Conservation (phyloP, 2,329 filamentous ascomycete genomes). For the Fusarium chlamydosporum region DNA sequence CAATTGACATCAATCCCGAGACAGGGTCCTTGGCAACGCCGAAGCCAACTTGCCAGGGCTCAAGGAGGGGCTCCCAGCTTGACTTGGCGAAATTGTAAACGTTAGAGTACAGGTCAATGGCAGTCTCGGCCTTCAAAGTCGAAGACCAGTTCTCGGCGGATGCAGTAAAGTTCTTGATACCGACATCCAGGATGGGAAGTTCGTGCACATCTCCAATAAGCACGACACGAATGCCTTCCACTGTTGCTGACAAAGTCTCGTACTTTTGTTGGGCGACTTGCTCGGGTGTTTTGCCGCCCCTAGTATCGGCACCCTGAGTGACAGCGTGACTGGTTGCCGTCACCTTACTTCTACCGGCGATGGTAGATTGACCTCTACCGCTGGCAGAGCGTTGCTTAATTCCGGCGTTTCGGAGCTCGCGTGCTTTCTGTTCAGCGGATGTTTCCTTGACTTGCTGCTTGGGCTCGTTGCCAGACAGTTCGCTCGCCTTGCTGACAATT, state of each 20-base stretch:
- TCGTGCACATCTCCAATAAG: conserved; percentile 97
- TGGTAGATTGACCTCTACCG: conserved; percentile 67
- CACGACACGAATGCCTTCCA: conserved; percentile 92
- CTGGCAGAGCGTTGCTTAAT: conserved; percentile 71
- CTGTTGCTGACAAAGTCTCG: conserved; percentile 86
- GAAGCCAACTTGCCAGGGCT: conserved; percentile 96
- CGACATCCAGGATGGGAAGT: conserved; percentile 92
- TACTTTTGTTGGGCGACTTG: conserved; percentile 50
- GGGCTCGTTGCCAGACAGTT: conserved; percentile 79
- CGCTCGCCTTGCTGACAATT: conserved; percentile 90
- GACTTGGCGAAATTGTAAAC: conserved; percentile 99
- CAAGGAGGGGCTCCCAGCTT: conserved; percentile 95
- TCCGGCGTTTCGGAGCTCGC: conserved; percentile 65
- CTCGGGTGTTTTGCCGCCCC: conserved; percentile 33
- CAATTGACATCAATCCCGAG: conserved; percentile 83
- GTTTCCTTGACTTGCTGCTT: conserved; percentile 60
- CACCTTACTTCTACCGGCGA: conserved; percentile 57
- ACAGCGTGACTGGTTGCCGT: conserved; percentile 55
- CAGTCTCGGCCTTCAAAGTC: conserved; percentile 86
- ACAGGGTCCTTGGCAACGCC: conserved; percentile 84
- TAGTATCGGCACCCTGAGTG: conserved; percentile 46
- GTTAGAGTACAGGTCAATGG: conserved; percentile 94
- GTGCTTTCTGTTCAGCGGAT: conserved; percentile 68
- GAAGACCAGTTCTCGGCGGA: conserved; percentile 93
- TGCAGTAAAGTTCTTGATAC: conserved; percentile 89